Conservation (phyloP, 2,329 filamentous ascomycete species). For the Fusarium drepaniforme region DNA sequence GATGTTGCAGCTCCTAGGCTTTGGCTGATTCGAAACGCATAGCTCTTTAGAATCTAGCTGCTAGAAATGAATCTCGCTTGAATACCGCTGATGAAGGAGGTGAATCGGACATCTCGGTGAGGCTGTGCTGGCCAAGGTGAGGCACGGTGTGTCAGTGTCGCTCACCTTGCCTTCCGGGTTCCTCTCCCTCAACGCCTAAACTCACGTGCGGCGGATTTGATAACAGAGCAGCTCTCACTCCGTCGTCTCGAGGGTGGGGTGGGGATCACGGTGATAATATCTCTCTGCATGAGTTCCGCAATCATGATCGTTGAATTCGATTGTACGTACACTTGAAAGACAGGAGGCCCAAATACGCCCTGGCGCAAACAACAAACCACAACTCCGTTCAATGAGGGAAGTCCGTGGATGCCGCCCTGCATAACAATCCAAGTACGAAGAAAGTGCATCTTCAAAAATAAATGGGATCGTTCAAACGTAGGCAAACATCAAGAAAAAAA, state of each 20-base stretch:
- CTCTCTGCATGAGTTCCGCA: too few species aligned
- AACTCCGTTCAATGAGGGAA: not conserved
- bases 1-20: slow-evolving; percentile 12
- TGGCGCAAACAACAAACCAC: not conserved
- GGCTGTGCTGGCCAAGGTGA: not conserved
- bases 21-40: not conserved
- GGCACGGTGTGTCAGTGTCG: not conserved
- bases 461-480: not conserved
- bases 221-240: too few species aligned
- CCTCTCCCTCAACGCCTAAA: not conserved
- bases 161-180: not conserved
- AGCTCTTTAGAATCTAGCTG: not conserved
- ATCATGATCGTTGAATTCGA: too few species aligned
- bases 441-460: not conserved
- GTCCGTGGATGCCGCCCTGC: not conserved
- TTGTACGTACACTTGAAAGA: too few species aligned
- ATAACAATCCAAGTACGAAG: not conserved
- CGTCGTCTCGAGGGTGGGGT: too few species aligned
- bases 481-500: not conserved
- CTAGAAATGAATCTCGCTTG: not conserved
- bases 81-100: not conserved
- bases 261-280: too few species aligned
- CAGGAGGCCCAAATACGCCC: too few species aligned
- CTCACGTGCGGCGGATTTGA: not conserved
- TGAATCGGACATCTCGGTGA: not conserved